Base-by-base conservation (phyloP, 148 eudicot species). In the Camellia sinensis region DNA sequence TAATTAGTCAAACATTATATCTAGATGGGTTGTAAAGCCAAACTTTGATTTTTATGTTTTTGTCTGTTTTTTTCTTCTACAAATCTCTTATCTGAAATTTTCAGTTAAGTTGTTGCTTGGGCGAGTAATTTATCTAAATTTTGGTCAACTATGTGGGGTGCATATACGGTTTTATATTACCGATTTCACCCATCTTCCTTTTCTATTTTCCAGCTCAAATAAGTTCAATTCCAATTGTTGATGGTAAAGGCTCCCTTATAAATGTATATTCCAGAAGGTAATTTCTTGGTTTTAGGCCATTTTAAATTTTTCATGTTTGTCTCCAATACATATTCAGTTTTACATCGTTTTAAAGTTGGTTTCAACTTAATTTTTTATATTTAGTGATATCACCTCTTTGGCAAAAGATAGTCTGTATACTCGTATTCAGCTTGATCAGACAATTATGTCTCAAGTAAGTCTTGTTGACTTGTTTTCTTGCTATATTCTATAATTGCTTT, bases 141-240 rank as follows among this genome's bases (percentile, higher is more conserved):
- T 40, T 11, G 7, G 43, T 78, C 48, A 53, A 48, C 45, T 48
- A 67, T 17, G 43, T 29, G 22, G 43, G 52, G 48, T 52, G 48
- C 48, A 74, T 19, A 41, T 50, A 8, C 46, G 3, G 4, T 40
- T n/a, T 66, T 65, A 60, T 52, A 3, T 73, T 8, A 46, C 50
- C 13, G 37, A 43, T 63, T 45, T 54, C 18, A 9, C 61, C 29
- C 40, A 77, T 77, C 41, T 73, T 57, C 40, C 2, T 64, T 70
- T 46, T 22, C 64, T 54, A 4, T 79, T 67, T 78, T 75, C 45
- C 90, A 88, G 90, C 82, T n/a, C 78, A 80, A 70, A 81, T 88
- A 73, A 86, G 90, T 67, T 82, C 90, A 54, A 60, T 88, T 50
- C 90, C 90, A 54, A 86, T 88, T 22, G 81, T 88, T 74, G 88